Evolutionary conservation across 169 alveolate genomes (phyloP), one percentile per base, ranked within the genome.

Genomic region (Perkinsus olseni): DNA sequence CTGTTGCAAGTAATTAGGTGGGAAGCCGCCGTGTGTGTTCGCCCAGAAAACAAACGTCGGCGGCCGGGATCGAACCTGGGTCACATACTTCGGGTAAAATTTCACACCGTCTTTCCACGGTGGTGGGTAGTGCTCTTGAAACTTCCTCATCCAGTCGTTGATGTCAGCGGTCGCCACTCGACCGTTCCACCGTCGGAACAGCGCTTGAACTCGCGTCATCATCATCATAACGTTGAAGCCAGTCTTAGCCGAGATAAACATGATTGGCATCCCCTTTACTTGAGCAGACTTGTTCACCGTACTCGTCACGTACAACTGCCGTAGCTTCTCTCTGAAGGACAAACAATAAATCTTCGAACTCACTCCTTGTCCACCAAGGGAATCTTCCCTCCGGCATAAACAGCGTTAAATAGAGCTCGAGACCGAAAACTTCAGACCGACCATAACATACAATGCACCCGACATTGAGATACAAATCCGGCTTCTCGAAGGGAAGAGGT

Each of bases 21-120:
- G 98, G 93, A 96, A 95, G 40, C 91, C 92, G n/a, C 96, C 96
- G 91, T 93, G 95, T 38, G 95, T 96, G 31, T 96, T 96, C 0
- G 97, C 94, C 98, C 98, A 96, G 74, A 96, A 93, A 40, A 96
- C 97, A 82, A 96, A 96, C 20, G 98, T 96, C 28, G 98, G 98
- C 13, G 98, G 98, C 37, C 93, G 93, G n/a, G 94, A 38, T 38
- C 95, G 62, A 38, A 93, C 94, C 93, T 95, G 95, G 13, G 94
- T 93, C 38, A 96, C 94, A 91, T 95, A 96, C 95, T 96, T 96
- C 48, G 95, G 94, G 34, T 96, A 95, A 38, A 95, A 94, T 92
- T 95, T 95, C 40, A 96, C 92, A 39, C 98, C 98, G n/a, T 95
- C 95, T n/a, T 95, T 91, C 98, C 98, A 96, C 20, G 98, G 98